Conservation (phyloP, 2,329 filamentous ascomycete species). For the Cercospora zeina region DNA sequence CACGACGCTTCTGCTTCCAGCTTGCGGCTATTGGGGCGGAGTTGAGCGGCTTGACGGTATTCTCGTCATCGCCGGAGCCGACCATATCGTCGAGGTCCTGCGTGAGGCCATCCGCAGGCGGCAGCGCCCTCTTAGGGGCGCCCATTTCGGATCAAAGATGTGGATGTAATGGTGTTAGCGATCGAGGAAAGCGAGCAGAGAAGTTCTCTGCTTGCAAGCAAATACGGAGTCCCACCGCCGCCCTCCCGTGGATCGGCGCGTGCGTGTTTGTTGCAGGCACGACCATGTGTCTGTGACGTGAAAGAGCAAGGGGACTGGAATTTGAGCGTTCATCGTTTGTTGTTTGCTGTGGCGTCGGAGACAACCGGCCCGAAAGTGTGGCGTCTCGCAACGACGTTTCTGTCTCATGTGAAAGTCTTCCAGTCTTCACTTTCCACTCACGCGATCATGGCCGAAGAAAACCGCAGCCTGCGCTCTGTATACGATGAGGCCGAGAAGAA, state of each 20-base stretch:
- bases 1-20: conserved; percentile 42
- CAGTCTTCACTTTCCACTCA: background rate
- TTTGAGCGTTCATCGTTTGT: background rate
- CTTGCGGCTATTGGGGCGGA: conserved; percentile 30
- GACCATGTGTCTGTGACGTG: background rate
- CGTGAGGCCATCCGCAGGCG: background rate
- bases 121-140: conserved; percentile 12
- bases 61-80: conserved; percentile 31
- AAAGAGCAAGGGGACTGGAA: background rate
- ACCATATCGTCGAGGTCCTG: conserved; percentile 17
- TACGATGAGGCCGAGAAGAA: conserved; percentile 56
- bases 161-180: conserved; percentile 12
- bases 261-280: conserved; percentile 1
- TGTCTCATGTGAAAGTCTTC: conserved; percentile 10
- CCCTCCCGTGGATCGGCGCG: background rate
- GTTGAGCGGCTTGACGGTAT: conserved; percentile 12
- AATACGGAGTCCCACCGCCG: background rate
- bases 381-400: conserved; percentile 2
- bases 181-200: conserved; percentile 12
- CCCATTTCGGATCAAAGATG: conserved; percentile 19
- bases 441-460: conserved; percentile 47
- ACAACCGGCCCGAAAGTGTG: background rate
- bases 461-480: conserved; percentile 57
- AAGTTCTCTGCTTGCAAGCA: background rate
- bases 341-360: conserved; percentile 3